phyloP scores from a whole-genome alignment of 495 filamentous ascomycete genomes.

The Neurospora tetraspora region DNA sequence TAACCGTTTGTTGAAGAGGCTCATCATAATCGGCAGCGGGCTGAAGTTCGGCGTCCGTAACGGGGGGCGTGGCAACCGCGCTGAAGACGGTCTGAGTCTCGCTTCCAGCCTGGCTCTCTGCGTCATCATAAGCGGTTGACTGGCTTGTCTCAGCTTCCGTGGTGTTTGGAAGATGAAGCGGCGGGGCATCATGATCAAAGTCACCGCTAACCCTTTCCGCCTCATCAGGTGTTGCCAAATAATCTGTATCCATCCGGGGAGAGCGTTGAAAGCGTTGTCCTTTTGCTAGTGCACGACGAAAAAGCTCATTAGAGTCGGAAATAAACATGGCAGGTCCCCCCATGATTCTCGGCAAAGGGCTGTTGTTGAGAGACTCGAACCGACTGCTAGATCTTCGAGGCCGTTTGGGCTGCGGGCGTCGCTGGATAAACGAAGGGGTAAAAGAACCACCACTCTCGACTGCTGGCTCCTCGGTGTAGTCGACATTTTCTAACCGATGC shows the following conservation, averaged over 20 bases:
- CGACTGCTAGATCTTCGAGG: conserved; percentile 15
- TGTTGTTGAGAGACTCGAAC: conserved; percentile 27
- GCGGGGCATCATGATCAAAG: conserved; percentile 11
- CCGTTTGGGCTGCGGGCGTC: neutral
- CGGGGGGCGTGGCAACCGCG: conserved; percentile 47
- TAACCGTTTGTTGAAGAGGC: conserved; percentile 29
- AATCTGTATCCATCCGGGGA: conserved; percentile 9
- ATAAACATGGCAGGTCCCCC: neutral
- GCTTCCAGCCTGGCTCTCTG: conserved; percentile 33
- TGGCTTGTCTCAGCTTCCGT: conserved; percentile 33
- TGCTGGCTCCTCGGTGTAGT: neutral
- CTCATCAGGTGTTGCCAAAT: conserved; percentile 40
- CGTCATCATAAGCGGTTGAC: conserved; percentile 36
- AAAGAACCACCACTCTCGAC: neutral
- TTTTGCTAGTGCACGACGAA: conserved; percentile 25
- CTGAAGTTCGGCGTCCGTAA: conserved; percentile 44
- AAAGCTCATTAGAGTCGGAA: conserved; percentile 3
- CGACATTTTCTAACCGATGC: neutral
- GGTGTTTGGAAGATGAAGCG: conserved; percentile 23
- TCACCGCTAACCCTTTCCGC: conserved; percentile 23
- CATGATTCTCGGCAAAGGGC: conserved; percentile 14
- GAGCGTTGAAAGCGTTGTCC: conserved; percentile 11
- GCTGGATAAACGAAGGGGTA: neutral
- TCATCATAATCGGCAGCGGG: conserved; percentile 37
- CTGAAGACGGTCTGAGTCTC: conserved; percentile 39